A percentile compares a stretch with the other conserved stretches of the same genome.
Conservation (phyloP, 2,329 filamentous ascomycete genomes). For the Phaeosphaeria sp. region DNA sequence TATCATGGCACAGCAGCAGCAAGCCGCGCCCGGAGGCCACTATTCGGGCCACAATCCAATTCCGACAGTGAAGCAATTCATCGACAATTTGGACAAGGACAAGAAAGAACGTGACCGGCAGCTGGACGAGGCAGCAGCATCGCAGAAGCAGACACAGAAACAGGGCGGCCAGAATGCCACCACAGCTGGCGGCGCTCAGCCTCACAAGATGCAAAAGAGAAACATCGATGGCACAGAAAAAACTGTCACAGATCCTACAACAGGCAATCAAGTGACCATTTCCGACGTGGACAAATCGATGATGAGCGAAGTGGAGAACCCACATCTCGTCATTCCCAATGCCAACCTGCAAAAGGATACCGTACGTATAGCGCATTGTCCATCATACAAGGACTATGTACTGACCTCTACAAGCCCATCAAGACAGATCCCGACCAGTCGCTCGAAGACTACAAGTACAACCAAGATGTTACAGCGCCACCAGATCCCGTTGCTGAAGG, state of each 20-base stretch:
- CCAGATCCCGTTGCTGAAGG: slow-evolving; percentile 84
- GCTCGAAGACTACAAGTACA: slow-evolving; percentile 79
- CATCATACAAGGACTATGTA: neutral
- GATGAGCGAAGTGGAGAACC: slow-evolving; percentile 73
- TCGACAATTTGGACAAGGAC: slow-evolving; percentile 77
- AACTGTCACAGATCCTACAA: slow-evolving; percentile 83
- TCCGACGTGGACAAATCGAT: slow-evolving; percentile 78
- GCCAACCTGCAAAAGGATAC: slow-evolving; percentile 81
- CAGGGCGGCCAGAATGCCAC: slow-evolving; percentile 43
- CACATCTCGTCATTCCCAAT: slow-evolving; percentile 82
- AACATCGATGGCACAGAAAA: slow-evolving; percentile 59
- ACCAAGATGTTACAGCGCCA: slow-evolving; percentile 88
- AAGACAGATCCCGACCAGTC: slow-evolving; percentile 75
- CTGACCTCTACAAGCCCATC: slow-evolving; percentile 58
- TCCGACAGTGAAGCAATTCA: slow-evolving; percentile 85
- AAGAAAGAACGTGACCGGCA: slow-evolving; percentile 77
- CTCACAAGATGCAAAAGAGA: slow-evolving; percentile 56
- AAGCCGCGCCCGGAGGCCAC: slow-evolving; percentile 64
- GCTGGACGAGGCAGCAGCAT: slow-evolving; percentile 67
- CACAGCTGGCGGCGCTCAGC: slow-evolving; percentile 41
- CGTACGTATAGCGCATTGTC: slow-evolving; percentile 43
- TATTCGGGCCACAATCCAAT: slow-evolving; percentile 86
- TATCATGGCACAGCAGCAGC: slow-evolving; percentile 56
- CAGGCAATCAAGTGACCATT: slow-evolving; percentile 83
- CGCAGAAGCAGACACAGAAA: too few relatives aligned